phyloP scores from a whole-genome alignment of 2,329 filamentous ascomycete genomes.

The Blastomyces emzantsi region DNA sequence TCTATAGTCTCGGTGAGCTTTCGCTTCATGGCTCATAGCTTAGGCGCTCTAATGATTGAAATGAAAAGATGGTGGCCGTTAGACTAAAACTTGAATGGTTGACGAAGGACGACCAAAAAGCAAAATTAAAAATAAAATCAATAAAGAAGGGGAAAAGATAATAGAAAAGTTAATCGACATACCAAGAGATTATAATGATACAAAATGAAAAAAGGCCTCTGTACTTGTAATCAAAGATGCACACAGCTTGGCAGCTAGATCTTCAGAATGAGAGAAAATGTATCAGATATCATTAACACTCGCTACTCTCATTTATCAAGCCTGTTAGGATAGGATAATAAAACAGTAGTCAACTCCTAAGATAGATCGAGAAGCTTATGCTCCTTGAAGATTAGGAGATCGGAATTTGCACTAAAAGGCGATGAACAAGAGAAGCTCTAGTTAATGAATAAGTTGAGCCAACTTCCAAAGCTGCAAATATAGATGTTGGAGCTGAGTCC shows the following conservation, averaged over 20 bases:
- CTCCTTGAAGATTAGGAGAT: neutral
- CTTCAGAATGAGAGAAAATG: neutral
- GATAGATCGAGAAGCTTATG: neutral
- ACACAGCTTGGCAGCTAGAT: neutral
- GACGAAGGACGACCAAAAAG: neutral
- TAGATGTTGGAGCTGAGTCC: neutral
- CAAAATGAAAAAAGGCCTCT: neutral
- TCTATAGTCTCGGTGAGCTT: conserved; percentile 6
- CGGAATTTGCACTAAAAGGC: neutral
- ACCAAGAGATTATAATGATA: neutral
- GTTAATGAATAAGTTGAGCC: neutral
- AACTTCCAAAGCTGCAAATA: neutral
- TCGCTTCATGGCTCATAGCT: conserved; percentile 5
- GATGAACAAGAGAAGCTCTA: neutral
- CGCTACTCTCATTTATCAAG: neutral
- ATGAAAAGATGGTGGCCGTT: neutral
- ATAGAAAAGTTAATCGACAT: neutral
- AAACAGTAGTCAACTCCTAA: neutral
- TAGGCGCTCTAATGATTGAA: neutral
- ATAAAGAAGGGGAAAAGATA: neutral
- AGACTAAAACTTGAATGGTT: neutral
- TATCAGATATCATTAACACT: neutral
- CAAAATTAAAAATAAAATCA: neutral
- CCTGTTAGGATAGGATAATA: neutral
- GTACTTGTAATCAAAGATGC: neutral